These are phyloP conservation scores for Schizochytrium sp. DNA, from an alignment of 108 stramenopile genomes.

Conservation along the genomic window DNA sequence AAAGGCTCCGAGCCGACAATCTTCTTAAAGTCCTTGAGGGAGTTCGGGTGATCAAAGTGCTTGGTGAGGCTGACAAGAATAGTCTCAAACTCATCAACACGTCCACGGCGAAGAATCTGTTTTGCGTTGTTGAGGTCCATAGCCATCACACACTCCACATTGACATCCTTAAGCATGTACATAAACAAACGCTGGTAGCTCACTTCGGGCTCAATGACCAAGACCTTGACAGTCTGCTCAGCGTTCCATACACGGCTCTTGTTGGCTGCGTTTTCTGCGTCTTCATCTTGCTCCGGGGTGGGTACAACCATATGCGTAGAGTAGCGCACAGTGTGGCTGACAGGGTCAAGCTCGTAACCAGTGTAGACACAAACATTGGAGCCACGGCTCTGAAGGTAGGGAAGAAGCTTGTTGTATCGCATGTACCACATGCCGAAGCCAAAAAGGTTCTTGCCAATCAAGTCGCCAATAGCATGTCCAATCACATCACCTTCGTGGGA, in stretches of 20 bases:
- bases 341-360: slow-evolving; percentile 47
- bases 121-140: slow-evolving; percentile 23
- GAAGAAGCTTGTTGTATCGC: slow-evolving; percentile 38
- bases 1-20: not conserved
- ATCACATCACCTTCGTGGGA: slow-evolving; percentile 48
- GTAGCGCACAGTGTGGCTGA: not conserved
- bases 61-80: slow-evolving; percentile 30
- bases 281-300: not conserved
- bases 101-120: slow-evolving; percentile 27
- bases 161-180: slow-evolving; percentile 52
- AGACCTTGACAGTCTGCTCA: slow-evolving; percentile 8
- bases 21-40: slow-evolving; percentile 57
- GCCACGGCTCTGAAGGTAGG: slow-evolving; percentile 28
- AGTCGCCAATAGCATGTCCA: slow-evolving; percentile 41
- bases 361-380: not conserved
- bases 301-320: slow-evolving; percentile 11
- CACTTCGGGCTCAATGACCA: slow-evolving; percentile 22
- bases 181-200: slow-evolving; percentile 46
- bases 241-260: slow-evolving; percentile 36
- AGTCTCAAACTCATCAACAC: slow-evolving; percentile 15
- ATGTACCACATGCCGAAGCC: slow-evolving; percentile 56
- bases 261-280: not conserved
- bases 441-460: slow-evolving; percentile 54
- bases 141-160: not conserved
- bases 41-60: slow-evolving; percentile 43